phyloP scores from a whole-genome alignment of 2,329 filamentous ascomycete species.

The Botrytis squamosa region DNA sequence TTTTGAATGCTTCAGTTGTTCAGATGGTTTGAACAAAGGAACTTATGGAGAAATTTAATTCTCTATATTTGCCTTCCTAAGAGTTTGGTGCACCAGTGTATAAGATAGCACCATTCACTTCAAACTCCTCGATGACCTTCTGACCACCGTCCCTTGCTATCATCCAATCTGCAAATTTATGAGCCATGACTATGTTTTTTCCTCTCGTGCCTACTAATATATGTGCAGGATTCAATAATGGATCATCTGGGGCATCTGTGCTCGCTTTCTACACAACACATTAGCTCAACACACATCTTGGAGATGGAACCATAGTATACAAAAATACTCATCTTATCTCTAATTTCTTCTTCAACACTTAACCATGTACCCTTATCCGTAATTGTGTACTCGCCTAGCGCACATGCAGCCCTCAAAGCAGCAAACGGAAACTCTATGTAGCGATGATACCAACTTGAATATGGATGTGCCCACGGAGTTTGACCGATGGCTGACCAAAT shows the following conservation, averaged over 20 bases:
- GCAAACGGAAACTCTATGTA: conserved; percentile 48
- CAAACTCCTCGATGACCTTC: conserved; percentile 41
- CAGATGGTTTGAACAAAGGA: not conserved
- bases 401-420: conserved; percentile 45
- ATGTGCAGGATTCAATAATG: conserved; percentile 46
- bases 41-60: not conserved
- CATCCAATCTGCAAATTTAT: conserved; percentile 44
- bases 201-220: conserved; percentile 42
- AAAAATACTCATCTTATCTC: conserved; percentile 42
- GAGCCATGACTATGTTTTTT: conserved; percentile 40
- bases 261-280: conserved; percentile 37
- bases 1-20: not conserved
- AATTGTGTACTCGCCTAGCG: conserved; percentile 47
- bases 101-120: conserved; percentile 41
- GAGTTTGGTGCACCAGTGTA: conserved; percentile 41
- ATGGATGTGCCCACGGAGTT: conserved; percentile 46
- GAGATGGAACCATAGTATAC: conserved; percentile 21
- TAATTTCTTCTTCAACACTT: conserved; percentile 40
- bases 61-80: not conserved
- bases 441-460: conserved; percentile 50
- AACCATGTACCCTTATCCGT: conserved; percentile 48
- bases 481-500: conserved; percentile 49
- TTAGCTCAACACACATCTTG: not conserved
- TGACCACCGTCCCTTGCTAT: conserved; percentile 41
- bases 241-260: conserved; percentile 41